Evolutionary conservation across 805 yeast genomes (phyloP), one percentile per base, ranked within the genome.

Genomic region (Jamesozyma gamospora): DNA sequence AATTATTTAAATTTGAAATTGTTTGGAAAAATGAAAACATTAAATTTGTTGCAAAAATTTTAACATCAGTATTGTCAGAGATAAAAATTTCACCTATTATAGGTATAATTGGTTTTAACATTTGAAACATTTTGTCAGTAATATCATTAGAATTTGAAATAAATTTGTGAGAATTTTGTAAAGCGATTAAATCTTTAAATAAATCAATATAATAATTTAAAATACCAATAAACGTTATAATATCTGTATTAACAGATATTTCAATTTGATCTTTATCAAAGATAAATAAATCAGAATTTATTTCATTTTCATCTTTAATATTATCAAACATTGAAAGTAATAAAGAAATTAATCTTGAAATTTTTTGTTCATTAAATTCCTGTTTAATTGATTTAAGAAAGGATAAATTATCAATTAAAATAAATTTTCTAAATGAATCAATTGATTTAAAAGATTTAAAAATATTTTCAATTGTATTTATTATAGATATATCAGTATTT

Each of bases 291-390:
- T 39, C 39, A 9, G 36, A 43, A 30, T 46, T 41, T 19, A 52
- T 46, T 32, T 55, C 59, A 28, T 35, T 37, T 26, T 37, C 39
- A 7, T 39, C 18, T 1, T 35, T 36, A 9, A 50, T 40, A 34
- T 43, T 29, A 4, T 31, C 41, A 28, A 48, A 41, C 7, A 48
- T 36, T 5, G 45, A 34, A 3, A 32, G 32, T 26, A 59, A 34
- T 4, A 59, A 39, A 24, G 51, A 52, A 27, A 53, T 37, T 19
- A 58, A 33, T 43, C 64, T 49, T n/a, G 53, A 37, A 28, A 45
- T 32, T 2, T 39, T 29, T 3, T 48, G 26, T 1, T 58, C 39
- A 8, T 53, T 44, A 4, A 34, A 40, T 5, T 37, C 35, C 13
- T 41, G 28, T 37, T 49, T 55, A 2, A 51, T 36, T 10, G 37